phyloP scores from a whole-genome alignment of 345 rosid genomes.

The Brassica carinata region DNA sequence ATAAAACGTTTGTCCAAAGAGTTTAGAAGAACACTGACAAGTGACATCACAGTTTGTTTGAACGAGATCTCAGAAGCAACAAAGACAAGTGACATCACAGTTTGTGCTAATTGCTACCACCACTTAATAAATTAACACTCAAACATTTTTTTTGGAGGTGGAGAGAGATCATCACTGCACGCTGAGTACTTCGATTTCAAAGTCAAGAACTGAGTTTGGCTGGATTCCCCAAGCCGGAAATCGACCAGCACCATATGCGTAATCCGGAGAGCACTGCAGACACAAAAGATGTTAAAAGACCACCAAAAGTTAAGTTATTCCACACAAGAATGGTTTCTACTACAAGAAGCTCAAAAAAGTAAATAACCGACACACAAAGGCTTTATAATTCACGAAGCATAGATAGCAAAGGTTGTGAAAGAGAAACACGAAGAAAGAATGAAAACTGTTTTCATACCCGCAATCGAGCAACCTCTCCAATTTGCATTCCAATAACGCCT shows the following conservation, averaged over 20 bases:
- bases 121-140: not conserved
- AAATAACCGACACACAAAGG: not conserved
- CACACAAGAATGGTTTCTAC: not conserved
- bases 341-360: not conserved
- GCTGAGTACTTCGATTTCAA: constrained; percentile 83
- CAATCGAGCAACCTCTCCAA: constrained; percentile 91
- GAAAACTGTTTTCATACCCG: not conserved
- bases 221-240: constrained; percentile 88
- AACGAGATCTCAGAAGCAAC: constrained; percentile 21
- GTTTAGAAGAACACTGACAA: constrained; percentile 8
- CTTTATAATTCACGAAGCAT: not conserved
- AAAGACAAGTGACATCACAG: constrained; percentile 12
- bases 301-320: not conserved
- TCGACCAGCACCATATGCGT: constrained; percentile 84
- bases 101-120: not conserved
- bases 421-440: not conserved
- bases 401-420: not conserved
- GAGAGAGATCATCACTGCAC: constrained; percentile 43
- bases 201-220: constrained; percentile 78
- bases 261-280: constrained; percentile 85
- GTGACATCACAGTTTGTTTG: constrained; percentile 5
- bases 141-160: not conserved
- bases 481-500: constrained; percentile 94
- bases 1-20: constrained; percentile 24
- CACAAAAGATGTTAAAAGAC: not conserved